Evolutionary conservation across 495 filamentous ascomycete species (phyloP).

Genomic region (Margaritispora aquatica): DNA sequence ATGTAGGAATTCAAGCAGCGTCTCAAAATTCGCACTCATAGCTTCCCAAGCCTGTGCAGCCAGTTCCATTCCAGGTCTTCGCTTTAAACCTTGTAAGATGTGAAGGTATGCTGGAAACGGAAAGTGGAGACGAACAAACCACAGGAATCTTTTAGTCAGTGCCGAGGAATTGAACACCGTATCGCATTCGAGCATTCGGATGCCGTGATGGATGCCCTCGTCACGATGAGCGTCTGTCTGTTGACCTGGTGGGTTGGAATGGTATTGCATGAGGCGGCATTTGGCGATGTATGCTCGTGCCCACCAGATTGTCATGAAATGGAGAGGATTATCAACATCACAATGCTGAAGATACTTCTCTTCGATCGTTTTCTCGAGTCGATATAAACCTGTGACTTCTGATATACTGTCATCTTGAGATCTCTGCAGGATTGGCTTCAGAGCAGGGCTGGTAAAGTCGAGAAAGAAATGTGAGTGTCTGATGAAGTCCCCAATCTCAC

Average conservation of each 20-base stretch:
- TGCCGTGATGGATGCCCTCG: constrained; percentile 37
- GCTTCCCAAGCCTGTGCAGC: constrained; percentile 45
- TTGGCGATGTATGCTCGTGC: constrained; percentile 35
- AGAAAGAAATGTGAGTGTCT: constrained; percentile 37
- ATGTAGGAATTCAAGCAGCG: constrained; percentile 26
- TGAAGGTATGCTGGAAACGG: constrained; percentile 46
- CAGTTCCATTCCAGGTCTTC: constrained; percentile 36
- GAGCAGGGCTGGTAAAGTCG: constrained; percentile 32
- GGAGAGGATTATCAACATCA: constrained; percentile 53
- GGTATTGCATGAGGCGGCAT: constrained; percentile 32
- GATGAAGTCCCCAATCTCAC: constrained; percentile 42
- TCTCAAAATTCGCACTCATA: constrained; percentile 28
- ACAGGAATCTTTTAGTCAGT: constrained; percentile 34
- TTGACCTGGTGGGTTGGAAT: constrained; percentile 23
- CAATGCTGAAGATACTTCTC: constrained; percentile 48
- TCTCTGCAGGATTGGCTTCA: constrained; percentile 38
- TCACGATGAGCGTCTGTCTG: constrained; percentile 28
- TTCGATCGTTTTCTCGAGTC: constrained; percentile 34
- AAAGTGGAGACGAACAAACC: constrained; percentile 43
- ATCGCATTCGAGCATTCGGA: constrained; percentile 38
- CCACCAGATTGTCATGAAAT: constrained; percentile 46
- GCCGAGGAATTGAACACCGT: constrained; percentile 41
- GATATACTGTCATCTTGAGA: constrained; percentile 37
- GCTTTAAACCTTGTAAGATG: constrained; percentile 43
- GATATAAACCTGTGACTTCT: constrained; percentile 26